phyloP scores from a whole-genome alignment of 345 rosid genomes.

The Eucalyptus tenuipes region DNA sequence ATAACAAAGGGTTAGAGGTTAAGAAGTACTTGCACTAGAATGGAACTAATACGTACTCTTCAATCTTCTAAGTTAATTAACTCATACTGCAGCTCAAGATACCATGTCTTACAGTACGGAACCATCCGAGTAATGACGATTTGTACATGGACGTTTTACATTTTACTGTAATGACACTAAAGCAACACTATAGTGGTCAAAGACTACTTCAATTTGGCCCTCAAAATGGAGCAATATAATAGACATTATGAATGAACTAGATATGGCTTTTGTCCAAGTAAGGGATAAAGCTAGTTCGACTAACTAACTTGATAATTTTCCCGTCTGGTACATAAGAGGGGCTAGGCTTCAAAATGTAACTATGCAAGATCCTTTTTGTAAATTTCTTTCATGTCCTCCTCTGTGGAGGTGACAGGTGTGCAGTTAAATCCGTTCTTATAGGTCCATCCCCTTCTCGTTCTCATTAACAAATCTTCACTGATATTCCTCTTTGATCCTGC shows the following conservation, averaged over 20 bases:
- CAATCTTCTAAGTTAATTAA: not conserved
- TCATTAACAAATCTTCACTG: not conserved
- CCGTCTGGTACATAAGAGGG: not conserved
- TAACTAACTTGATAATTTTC: not conserved
- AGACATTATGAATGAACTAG: not conserved
- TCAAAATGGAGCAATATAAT: not conserved
- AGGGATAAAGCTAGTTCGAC: not conserved
- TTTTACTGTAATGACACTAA: not conserved
- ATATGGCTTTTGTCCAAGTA: not conserved
- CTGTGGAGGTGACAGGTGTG: not conserved
- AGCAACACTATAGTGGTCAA: not conserved
- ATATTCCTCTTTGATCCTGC: not conserved
- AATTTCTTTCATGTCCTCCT: not conserved
- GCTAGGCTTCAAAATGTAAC: not conserved
- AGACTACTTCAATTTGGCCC: not conserved
- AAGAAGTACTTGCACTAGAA: not conserved
- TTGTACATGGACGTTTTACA: not conserved
- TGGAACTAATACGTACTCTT: not conserved
- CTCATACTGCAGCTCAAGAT: not conserved
- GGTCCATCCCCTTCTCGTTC: not conserved
- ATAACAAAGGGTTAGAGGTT: not conserved
- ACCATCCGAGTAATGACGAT: not conserved
- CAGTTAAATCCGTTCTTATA: not conserved
- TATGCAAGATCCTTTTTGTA: not conserved
- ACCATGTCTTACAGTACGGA: not conserved